Evolutionary conservation across 2,329 filamentous ascomycete species (phyloP).

Genomic region (Phialophora chinensis): DNA sequence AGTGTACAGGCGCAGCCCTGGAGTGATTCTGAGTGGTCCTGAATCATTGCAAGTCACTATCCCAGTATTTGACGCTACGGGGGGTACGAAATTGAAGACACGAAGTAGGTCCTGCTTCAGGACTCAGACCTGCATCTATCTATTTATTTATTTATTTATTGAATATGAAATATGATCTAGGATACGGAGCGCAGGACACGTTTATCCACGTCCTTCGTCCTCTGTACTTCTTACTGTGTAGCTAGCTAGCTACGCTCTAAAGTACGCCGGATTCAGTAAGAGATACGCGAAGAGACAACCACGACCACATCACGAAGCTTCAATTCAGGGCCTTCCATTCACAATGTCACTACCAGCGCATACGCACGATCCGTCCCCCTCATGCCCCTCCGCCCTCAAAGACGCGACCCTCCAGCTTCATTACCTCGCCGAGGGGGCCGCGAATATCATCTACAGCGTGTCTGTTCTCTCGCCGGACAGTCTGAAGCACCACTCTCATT

Average conservation of each 20-base stretch:
- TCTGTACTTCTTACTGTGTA: neutral
- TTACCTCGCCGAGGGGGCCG: slow-evolving; percentile 72
- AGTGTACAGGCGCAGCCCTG: too few species aligned
- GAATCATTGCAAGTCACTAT: too few species aligned
- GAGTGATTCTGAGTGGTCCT: too few species aligned
- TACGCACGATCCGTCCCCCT: slow-evolving; percentile 19
- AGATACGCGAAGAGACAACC: neutral
- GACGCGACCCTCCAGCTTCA: slow-evolving; percentile 25
- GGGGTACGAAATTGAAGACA: too few species aligned
- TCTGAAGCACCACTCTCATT: slow-evolving; percentile 31
- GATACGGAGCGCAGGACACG: neutral
- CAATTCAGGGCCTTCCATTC: neutral
- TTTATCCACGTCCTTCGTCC: neutral
- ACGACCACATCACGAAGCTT: neutral
- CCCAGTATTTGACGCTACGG: too few species aligned
- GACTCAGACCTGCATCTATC: neutral
- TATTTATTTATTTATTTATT: neutral
- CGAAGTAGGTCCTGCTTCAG: neutral
- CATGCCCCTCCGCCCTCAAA: slow-evolving; percentile 21
- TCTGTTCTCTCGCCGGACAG: slow-evolving; percentile 41
- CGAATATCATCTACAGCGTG: slow-evolving; percentile 69
- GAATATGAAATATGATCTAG: neutral
- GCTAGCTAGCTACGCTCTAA: neutral
- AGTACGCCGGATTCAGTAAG: neutral
- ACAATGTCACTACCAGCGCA: slow-evolving; percentile 6